Evolutionary conservation across 2,329 filamentous ascomycete genomes (phyloP), one percentile per base, ranked within the genome.

Genomic region (Didymella pinodella): DNA sequence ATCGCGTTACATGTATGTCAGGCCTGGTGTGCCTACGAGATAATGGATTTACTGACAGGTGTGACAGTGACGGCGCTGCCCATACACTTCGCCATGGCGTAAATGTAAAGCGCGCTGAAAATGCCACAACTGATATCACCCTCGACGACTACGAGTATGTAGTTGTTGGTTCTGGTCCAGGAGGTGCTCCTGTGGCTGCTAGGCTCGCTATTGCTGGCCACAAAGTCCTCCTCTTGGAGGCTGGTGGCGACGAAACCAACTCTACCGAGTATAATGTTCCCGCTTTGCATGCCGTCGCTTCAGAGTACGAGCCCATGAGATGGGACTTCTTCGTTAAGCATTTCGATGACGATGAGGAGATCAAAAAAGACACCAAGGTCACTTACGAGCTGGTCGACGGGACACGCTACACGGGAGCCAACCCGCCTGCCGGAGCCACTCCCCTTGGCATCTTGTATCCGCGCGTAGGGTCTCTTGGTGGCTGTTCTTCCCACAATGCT

Each of bases 311-410:
- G 20, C 77, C 80, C 3, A 82, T 85, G 66, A 75, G 80, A 44
- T 89, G 86, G 86, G 82, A 87, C 65, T 88, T 83, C 72, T 89
- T 84, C 58, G 83, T 87, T 8, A 82, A 82, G 34, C 86, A 88
- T 67, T 88, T 86, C 66, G 76, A 79, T 3, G 80, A 87, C 56
- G 72, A 83, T 29, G 73, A 74, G 20, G 78, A 81, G 26, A 81
- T 85, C 62, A 77, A 79, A 26, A 77, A 79, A 58, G 83, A 88
- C 67, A 81, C 77, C 57, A 88, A 88, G 76, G 81, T 84, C 55
- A 83, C 83, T 1, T 88, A 65, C 28, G 44, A 61, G 34, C 44
- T 67, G n/a, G 29, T 61, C 14, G 53, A 68, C 46, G 66, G 69
- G n/a, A 51, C 60, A 36, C 61, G 64, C 26, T 87, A 87, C 66